Evolutionary conservation across 192 early-diverging fungal species (phyloP).

Genomic region (Podila verticillata): DNA sequence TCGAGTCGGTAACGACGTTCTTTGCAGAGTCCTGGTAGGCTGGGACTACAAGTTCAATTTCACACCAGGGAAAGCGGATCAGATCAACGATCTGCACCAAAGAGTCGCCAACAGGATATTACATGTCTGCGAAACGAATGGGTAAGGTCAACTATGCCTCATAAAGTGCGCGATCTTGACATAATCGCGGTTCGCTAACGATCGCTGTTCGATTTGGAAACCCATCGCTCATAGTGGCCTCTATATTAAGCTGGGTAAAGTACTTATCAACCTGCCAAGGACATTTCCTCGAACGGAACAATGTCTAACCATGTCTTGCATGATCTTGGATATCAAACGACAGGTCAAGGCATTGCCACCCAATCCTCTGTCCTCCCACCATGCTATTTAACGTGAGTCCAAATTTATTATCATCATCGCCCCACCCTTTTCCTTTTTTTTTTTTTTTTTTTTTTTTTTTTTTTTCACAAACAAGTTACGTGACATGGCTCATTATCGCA

Average conservation of each 20-base stretch:
- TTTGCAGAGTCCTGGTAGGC: slow-evolving; percentile 53
- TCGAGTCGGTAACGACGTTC: too few relatives aligned
- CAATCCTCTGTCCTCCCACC: slow-evolving; percentile 71
- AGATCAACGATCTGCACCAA: slow-evolving; percentile 76
- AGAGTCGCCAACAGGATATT: slow-evolving; percentile 78
- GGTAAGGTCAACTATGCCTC: slow-evolving; percentile 27
- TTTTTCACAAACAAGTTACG: too few relatives aligned
- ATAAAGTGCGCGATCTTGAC: background rate
- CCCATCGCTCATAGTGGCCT: slow-evolving; percentile 62
- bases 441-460: background rate
- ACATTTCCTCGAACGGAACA: too few relatives aligned
- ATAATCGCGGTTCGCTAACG: background rate
- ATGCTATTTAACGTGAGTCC: slow-evolving; percentile 43
- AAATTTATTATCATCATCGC: slow-evolving; percentile 17
- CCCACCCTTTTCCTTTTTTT: background rate
- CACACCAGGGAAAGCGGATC: slow-evolving; percentile 63
- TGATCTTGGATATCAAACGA: slow-evolving; percentile 9
- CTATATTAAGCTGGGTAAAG: slow-evolving; percentile 78
- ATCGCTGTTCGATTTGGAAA: background rate
- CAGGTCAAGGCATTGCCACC: slow-evolving; percentile 80
- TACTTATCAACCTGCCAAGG: too few relatives aligned
- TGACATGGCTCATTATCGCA: too few relatives aligned
- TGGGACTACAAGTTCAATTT: slow-evolving; percentile 90
- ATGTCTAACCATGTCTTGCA: too few relatives aligned
- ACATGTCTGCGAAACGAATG: slow-evolving; percentile 81